These are phyloP conservation scores for Dioscorea cayenensis DNA, from an alignment of 116 monocot genomes.

Conservation along the genomic window DNA sequence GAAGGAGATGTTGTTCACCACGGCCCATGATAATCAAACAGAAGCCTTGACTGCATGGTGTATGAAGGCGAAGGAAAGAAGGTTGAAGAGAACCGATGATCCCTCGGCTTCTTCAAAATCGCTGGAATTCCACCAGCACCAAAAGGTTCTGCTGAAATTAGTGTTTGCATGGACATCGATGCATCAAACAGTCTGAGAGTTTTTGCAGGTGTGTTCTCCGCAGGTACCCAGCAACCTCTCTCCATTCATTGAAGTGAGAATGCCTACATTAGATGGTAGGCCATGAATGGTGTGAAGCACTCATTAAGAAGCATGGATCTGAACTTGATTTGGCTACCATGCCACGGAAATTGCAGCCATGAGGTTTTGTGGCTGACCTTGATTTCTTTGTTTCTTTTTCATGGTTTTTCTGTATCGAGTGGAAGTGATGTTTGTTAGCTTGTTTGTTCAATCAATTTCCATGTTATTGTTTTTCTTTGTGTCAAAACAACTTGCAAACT, in stretches of 20 bases:
- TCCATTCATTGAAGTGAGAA: slow-evolving; percentile 59
- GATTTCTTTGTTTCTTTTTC: too few relatives aligned
- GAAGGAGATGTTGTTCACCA: slow-evolving; percentile 59
- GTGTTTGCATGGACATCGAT: slow-evolving; percentile 70
- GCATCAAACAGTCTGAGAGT: slow-evolving; percentile 55
- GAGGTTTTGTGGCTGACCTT: background rate
- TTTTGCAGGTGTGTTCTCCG: slow-evolving; percentile 31
- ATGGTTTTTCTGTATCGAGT: background rate
- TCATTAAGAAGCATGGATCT: slow-evolving; percentile 41
- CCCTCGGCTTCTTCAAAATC: slow-evolving; percentile 65
- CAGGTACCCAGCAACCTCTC: slow-evolving; percentile 9
- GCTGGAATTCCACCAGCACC: slow-evolving; percentile 49
- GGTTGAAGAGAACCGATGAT: slow-evolving; percentile 51
- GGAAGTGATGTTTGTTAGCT: background rate
- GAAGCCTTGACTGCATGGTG: slow-evolving; percentile 57
- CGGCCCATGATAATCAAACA: slow-evolving; percentile 56
- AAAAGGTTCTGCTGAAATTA: slow-evolving; percentile 55
- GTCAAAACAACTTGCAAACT: too few relatives aligned
- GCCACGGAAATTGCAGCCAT: slow-evolving; percentile 18
- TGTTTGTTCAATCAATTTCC: too few relatives aligned
- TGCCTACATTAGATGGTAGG: slow-evolving; percentile 65
- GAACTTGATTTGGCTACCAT: slow-evolving; percentile 39
- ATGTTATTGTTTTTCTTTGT: too few relatives aligned
- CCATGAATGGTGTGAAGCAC: slow-evolving; percentile 63
- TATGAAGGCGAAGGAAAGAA: slow-evolving; percentile 63